These are phyloP conservation scores for Mycothermus thermophilus DNA, from an alignment of 495 filamentous ascomycete genomes.

Conservation along the genomic window DNA sequence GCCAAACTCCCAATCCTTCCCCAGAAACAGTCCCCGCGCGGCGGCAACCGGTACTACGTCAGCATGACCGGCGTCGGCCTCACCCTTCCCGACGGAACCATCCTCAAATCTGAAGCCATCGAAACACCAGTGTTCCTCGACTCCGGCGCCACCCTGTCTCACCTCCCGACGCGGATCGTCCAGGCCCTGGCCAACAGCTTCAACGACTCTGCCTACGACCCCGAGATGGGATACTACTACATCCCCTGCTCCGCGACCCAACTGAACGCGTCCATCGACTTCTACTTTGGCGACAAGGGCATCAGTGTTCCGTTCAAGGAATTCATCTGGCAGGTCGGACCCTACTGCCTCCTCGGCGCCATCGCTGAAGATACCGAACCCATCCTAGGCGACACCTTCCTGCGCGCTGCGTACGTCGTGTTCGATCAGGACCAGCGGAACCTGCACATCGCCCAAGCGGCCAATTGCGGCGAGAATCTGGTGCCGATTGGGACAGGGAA, in stretches of 20 bases:
- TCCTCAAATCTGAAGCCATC: conserved; percentile 7
- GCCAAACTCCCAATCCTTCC: conserved; percentile 32
- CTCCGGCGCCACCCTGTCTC: conserved; percentile 14
- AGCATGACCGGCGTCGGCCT: conserved; percentile 14
- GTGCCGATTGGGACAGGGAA: conserved; percentile 18
- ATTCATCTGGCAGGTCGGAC: conserved; percentile 35
- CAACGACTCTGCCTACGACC: conserved; percentile 12
- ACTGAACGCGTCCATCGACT: conserved; percentile 40
- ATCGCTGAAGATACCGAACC: conserved; percentile 11
- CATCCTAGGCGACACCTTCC: conserved; percentile 20
- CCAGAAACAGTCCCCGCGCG: conserved; percentile 14
- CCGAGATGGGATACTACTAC: conserved; percentile 31
- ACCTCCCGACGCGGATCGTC: conserved; percentile 16
- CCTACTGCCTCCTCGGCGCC: conserved; percentile 17
- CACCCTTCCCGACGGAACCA: conserved; percentile 12
- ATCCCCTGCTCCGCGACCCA: conserved; percentile 45
- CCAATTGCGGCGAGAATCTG: conserved; percentile 21
- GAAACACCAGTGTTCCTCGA: conserved; percentile 20
- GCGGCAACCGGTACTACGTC: conserved; percentile 19
- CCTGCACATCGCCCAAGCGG: conserved; percentile 24
- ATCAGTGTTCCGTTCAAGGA: conserved; percentile 52
- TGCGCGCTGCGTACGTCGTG: conserved; percentile 22
- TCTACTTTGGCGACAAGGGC: conserved; percentile 35
- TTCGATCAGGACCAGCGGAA: conserved; percentile 25
- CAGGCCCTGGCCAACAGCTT: conserved; percentile 14